A percentile compares a stretch with the other conserved stretches of the same genome.
phyloP scores from a whole-genome alignment of 495 filamentous ascomycete species.

The Tuber brumale region DNA sequence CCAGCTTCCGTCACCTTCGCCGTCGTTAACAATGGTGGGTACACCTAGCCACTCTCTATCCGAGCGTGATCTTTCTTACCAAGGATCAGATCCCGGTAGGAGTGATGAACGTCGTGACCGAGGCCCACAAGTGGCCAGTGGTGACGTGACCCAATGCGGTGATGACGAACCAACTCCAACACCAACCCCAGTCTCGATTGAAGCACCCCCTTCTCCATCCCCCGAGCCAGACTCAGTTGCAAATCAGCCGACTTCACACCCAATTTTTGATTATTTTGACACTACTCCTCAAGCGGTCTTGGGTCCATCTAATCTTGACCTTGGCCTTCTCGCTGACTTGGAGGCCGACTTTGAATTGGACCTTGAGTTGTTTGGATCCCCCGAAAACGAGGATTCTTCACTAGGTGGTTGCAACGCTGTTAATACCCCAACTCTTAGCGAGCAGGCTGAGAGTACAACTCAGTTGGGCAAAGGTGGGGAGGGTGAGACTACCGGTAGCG shows the following conservation, averaged over 20 bases:
- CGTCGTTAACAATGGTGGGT: constrained; percentile 35
- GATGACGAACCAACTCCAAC: background rate
- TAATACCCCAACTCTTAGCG: constrained; percentile 36
- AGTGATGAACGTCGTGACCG: background rate
- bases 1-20: constrained; percentile 32
- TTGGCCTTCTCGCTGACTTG: constrained; percentile 5
- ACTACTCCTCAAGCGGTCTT: background rate
- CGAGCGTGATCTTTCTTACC: constrained; percentile 5
- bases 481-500: background rate
- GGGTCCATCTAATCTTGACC: background rate
- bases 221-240: background rate
- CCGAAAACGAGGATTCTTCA: constrained; percentile 21
- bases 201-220: background rate
- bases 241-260: background rate
- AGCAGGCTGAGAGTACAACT: constrained; percentile 31
- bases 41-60: constrained; percentile 13
- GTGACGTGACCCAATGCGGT: background rate
- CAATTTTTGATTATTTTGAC: background rate
- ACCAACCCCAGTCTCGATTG: background rate
- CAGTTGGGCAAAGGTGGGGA: background rate
- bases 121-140: background rate
- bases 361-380: constrained; percentile 25
- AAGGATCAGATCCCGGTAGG: background rate
- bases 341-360: constrained; percentile 15
- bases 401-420: constrained; percentile 43